Evolutionary conservation across 2,329 filamentous ascomycete species (phyloP).

Genomic region (Hypomyces perniciosus): DNA sequence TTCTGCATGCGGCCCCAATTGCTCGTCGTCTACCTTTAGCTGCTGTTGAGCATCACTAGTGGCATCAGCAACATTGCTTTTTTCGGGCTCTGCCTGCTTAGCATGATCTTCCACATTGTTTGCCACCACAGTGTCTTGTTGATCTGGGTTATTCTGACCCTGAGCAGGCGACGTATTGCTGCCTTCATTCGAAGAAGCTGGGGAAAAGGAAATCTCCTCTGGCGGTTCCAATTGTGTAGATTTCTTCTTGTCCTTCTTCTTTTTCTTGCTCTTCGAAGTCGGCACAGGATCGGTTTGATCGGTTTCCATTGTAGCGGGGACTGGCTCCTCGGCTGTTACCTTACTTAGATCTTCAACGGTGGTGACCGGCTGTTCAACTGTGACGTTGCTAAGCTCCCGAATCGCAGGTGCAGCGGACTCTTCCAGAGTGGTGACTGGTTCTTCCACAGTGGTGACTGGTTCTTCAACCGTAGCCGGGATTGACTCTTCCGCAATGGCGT

Average conservation of each 20-base stretch:
- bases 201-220: background rate
- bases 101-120: background rate
- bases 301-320: too few species aligned
- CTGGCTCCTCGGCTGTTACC: too few species aligned
- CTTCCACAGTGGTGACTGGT: too few species aligned
- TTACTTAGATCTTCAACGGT: too few species aligned
- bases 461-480: too few species aligned
- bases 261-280: constrained; percentile 13
- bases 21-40: background rate
- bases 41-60: background rate
- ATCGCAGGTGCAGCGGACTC: too few species aligned
- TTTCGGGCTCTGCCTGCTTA: background rate
- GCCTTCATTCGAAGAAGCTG: background rate
- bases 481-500: too few species aligned
- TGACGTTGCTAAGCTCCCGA: too few species aligned
- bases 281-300: background rate
- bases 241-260: constrained; percentile 12
- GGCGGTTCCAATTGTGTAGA: background rate
- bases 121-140: background rate
- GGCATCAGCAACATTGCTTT: background rate
- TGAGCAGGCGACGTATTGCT: background rate
- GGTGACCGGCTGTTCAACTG: too few species aligned
- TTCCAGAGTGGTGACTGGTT: too few species aligned
- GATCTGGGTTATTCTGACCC: background rate
- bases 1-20: background rate